Evolutionary conservation across 768 basidiomycete genomes (phyloP), one percentile per base, ranked within the genome.

Genomic region (Lactarius psammicola): DNA sequence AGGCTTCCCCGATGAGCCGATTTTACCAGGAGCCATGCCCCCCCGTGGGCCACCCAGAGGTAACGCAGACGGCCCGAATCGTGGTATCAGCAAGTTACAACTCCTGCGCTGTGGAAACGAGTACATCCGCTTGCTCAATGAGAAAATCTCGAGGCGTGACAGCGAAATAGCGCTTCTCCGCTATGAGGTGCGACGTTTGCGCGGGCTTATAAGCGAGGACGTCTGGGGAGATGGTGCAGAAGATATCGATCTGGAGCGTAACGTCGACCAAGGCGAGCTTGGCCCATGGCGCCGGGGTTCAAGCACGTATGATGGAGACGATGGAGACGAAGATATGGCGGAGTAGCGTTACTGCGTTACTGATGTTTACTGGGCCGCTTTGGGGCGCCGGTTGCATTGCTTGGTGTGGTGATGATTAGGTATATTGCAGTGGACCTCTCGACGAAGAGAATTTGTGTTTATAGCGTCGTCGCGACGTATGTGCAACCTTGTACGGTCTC

Each of bases 11-110:
- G 82, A 87, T 71, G 89, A 91, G 71, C 89, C 91, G 0, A 78
- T 89, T 3, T 82, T 95, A 1, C 94, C 95, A 8, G 95, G 95
- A 31, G 89, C 91, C 0, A 83, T 95, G 18, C 95, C 95, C 0
- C 95, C 95, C 1, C 83, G 95, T 10, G 90, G 95, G 0, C 90
- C 95, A 9, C 93, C 94, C 4, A 86, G 94, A 75, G 85, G 88
- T 30, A 84, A 90, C 59, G 82, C 85, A 2, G 93, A 95, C 65
- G 94, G 95, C n/a, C 95, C 95, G 11, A 98, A 98, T 76, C 90
- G 95, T 72, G 88, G 88, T 18, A 94, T 98, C 56, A 94, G 92
- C 80, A 98, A 97, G 80, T 79, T 97, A 63, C 95, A 96, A 76
- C 78, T 98, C 42, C 76, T 98, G 62, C 87, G 93, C 65, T 95